Evolutionary conservation across 139 green algal genomes (phyloP), one percentile per base, ranked within the genome.

Genomic region (Chlamydomonas asymmetrica): DNA sequence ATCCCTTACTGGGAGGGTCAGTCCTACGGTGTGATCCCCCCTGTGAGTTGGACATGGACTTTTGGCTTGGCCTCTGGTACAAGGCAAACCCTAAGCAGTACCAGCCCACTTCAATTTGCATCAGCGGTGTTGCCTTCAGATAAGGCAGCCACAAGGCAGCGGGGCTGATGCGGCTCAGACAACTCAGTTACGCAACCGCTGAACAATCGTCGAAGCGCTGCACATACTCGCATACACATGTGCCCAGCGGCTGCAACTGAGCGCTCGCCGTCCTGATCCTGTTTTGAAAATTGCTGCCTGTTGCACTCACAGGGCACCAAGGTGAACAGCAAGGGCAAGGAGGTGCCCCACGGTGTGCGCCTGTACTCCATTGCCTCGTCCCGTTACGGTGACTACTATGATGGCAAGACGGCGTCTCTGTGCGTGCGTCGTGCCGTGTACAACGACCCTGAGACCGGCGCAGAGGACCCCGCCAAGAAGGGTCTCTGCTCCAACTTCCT

Each of bases 401-500:
- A 99, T 74, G 96, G 96, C 79, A 87, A 94, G 71, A 99, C 96
- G 69, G 90, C 96, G 66, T 94, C 89, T 29, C 91, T 99, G 75
- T 99, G 96, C 81, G 96, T 82, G 45, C 92, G 96, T 80, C 94
- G 96, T 63, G 96, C 95, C 38, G 91, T 88, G 31, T 99, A 97
- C 89, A 89, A 73, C 65, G 82, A 93, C 89, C 88, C 93, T 3
- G 95, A 98, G 88, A 93, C 81, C 25, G 88, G 89, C 72, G 88
- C 88, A 67, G 93, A 98, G 84, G 95, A 98, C 87, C 94, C 94
- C 29, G 90, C 92, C 66, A 98, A 98, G 91, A 95, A 97, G 89
- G 96, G 96, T 69, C 94, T 99, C 84, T 99, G 96, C 94, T 98
- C 93, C 75, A 99, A 99, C 91, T 99, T 98, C 92, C 87, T 99